These are phyloP conservation scores for Dothidotthia symphoricarpi DNA, from an alignment of 2,329 filamentous ascomycete species.

Conservation along the genomic window DNA sequence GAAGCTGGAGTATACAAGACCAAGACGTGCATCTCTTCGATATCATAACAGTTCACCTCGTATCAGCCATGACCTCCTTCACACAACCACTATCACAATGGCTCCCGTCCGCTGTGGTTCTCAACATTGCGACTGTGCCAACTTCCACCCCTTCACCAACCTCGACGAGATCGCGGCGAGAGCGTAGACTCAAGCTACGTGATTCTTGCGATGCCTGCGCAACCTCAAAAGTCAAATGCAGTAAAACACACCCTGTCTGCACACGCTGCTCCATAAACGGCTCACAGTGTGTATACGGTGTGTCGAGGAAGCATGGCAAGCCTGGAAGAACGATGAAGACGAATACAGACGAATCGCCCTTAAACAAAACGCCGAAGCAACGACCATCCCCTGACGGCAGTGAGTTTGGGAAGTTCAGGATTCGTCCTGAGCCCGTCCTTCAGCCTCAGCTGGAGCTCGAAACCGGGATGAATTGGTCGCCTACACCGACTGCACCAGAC, in stretches of 20 bases:
- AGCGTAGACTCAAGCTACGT: constrained; percentile 33
- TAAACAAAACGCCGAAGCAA: constrained; percentile 31
- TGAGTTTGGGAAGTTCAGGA: constrained; percentile 30
- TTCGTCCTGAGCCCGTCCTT: constrained; percentile 23
- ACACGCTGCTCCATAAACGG: constrained; percentile 32
- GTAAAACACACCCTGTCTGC: constrained; percentile 37
- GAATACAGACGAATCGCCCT: constrained; percentile 34
- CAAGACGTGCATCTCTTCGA: constrained; percentile 3
- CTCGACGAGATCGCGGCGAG: constrained; percentile 9
- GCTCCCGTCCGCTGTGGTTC: constrained; percentile 15
- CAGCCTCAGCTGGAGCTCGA: constrained; percentile 19
- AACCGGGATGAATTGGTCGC: constrained; percentile 21
- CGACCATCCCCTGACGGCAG: constrained; percentile 31
- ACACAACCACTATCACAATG: constrained; percentile 22
- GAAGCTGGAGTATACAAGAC: constrained; percentile 1
- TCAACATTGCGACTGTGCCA: constrained; percentile 12
- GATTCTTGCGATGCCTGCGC: constrained; percentile 40
- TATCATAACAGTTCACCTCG: constrained; percentile 2
- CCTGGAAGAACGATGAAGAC: constrained; percentile 34
- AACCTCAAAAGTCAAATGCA: constrained; percentile 41
- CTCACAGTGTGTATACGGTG: constrained; percentile 33
- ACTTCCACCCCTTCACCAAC: constrained; percentile 24
- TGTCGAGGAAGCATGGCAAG: constrained; percentile 39
- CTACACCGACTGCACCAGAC: constrained; percentile 25
- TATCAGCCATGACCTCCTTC: constrained; percentile 23